phyloP scores from a whole-genome alignment of 78 protist genomes.

The Planoprotostelium fungivorum region DNA sequence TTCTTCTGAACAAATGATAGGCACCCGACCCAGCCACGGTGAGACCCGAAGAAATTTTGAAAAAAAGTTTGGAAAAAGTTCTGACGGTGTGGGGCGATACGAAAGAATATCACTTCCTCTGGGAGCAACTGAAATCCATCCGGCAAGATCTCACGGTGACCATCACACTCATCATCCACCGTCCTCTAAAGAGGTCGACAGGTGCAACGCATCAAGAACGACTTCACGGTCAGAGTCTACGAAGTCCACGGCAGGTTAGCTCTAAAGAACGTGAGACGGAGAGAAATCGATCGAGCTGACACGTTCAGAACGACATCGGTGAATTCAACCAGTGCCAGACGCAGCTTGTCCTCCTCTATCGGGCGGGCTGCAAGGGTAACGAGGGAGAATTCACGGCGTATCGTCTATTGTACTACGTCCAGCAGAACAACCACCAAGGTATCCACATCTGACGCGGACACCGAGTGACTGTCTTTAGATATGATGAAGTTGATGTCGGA shows the following conservation, averaged over 20 bases:
- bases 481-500: conserved; percentile 34
- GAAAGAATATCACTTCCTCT: conserved; percentile 38
- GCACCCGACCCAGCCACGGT: conserved; percentile 68
- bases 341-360: conserved; percentile 56
- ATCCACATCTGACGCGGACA: not conserved
- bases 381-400: conserved; percentile 51
- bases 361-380: conserved; percentile 8
- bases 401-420: conserved; percentile 46
- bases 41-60: conserved; percentile 44
- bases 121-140: conserved; percentile 81
- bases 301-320: conserved; percentile 44
- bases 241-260: conserved; percentile 78
- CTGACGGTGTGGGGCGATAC: conserved; percentile 29
- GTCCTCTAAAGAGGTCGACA: not conserved
- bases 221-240: conserved; percentile 75
- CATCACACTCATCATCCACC: conserved; percentile 2
- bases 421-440: conserved; percentile 37
- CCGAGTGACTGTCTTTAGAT: not conserved
- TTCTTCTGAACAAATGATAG: not conserved
- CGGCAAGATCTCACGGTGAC: conserved; percentile 73
- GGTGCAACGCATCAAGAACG: conserved; percentile 51
- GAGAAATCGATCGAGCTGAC: not conserved
- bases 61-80: conserved; percentile 14
- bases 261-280: conserved; percentile 26
- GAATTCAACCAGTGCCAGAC: conserved; percentile 86